phyloP scores from a whole-genome alignment of 2,329 filamentous ascomycete genomes.

The Hypomyces perniciosus region DNA sequence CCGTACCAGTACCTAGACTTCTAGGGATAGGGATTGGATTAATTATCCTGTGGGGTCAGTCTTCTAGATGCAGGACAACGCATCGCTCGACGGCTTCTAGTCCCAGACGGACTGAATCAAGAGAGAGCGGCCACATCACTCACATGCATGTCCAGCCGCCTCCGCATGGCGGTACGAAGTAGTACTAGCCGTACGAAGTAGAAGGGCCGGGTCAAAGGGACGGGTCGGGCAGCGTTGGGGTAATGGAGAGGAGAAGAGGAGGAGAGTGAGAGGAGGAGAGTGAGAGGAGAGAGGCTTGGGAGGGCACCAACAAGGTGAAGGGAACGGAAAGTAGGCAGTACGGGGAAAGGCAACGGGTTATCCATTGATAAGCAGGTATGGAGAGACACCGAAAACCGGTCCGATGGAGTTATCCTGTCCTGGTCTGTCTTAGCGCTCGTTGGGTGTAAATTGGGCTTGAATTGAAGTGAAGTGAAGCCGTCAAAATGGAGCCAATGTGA shows the following conservation, averaged over 20 bases:
- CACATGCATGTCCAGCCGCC: background rate
- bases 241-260: background rate
- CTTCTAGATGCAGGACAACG: conserved; percentile 15
- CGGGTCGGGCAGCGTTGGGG: conserved; percentile 12
- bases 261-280: background rate
- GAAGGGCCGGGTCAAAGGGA: background rate
- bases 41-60: conserved; percentile 6
- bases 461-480: background rate
- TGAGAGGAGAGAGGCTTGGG: background rate
- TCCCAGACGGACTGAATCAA: no score
- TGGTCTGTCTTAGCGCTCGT: background rate
- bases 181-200: background rate
- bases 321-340: no score
- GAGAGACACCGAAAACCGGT: no score
- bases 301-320: background rate
- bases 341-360: background rate
- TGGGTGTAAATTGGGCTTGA: conserved; percentile 14
- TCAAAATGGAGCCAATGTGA: background rate
- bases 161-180: background rate
- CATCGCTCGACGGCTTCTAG: conserved; percentile 9
- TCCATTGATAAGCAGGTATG: background rate
- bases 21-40: background rate
- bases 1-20: background rate
- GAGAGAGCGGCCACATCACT: background rate
- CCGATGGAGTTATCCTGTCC: no score